Evolutionary conservation across 805 yeast genomes (phyloP).

Genomic region (Saccharomycopsis selenospora): DNA sequence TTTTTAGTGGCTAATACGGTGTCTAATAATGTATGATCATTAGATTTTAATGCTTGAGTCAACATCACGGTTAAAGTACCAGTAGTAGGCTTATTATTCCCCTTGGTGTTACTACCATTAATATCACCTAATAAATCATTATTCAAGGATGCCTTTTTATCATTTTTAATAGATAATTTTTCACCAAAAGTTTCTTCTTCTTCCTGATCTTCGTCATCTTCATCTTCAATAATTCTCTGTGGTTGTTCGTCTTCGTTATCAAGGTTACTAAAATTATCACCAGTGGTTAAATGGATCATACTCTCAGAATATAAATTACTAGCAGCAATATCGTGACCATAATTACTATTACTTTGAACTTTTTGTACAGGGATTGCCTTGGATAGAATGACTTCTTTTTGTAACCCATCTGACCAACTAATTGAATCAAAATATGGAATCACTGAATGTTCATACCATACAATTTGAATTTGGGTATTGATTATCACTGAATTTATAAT

Average conservation of each 20-base stretch:
- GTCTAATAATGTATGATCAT: constrained; percentile 81
- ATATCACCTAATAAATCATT: neutral
- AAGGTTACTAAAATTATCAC: constrained; percentile 54
- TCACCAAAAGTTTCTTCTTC: constrained; percentile 49
- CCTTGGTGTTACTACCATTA: neutral
- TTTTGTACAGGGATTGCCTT: constrained; percentile 8
- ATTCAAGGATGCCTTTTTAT: constrained; percentile 21
- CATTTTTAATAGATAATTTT: constrained; percentile 29
- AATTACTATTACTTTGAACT: constrained; percentile 7
- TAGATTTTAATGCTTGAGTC: constrained; percentile 79
- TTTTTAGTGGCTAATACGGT: constrained; percentile 58
- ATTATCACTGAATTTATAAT: constrained; percentile 29
- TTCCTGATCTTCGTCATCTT: constrained; percentile 30
- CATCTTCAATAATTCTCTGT: constrained; percentile 28
- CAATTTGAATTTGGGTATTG: constrained; percentile 32
- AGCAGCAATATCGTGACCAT: constrained; percentile 42
- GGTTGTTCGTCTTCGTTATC: constrained; percentile 38
- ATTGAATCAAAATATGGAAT: constrained; percentile 50
- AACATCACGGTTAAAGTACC: constrained; percentile 81
- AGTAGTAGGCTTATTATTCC: constrained; percentile 42
- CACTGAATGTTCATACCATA: constrained; percentile 59
- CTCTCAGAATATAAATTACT: constrained; percentile 54
- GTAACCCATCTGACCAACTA: constrained; percentile 43
- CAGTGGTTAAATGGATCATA: constrained; percentile 41
- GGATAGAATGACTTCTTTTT: neutral